Base-by-base conservation (phyloP, 352 stramenopile genomes). In the Pythium dissimile region DNA sequence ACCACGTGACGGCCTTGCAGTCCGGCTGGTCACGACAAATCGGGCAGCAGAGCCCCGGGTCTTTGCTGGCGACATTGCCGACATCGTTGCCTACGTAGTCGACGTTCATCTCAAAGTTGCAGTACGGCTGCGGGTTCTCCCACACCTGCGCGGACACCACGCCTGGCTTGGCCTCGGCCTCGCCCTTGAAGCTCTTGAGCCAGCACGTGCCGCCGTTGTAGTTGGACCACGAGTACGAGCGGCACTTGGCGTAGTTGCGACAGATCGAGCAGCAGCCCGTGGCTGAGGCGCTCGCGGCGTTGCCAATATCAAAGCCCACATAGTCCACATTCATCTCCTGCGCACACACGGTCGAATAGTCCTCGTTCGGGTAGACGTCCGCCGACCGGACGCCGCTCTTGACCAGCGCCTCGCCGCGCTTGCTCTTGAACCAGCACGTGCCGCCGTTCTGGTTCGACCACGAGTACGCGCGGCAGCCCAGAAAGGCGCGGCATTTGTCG, bases 401-500 rank as follows among this genome's bases (percentile, higher is more conserved):
- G 18, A 87, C n/a, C n/a, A n/a, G n/a, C n/a, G n/a, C n/a, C n/a
- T n/a, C n/a, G n/a, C n/a, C n/a, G n/a, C n/a, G n/a, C n/a, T n/a
- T n/a, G n/a, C n/a, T n/a, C 39, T 69, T 69, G 42, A 69, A 27
- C 26, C 42, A 65, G 50, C 54, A 63, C 12, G 41, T 85, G 23
- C 77, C 77, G 13, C 68, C 64, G 45, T 67, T 79, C 38, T 72
- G 67, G 44, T 77, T 64, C 10, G 59, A 72, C 77, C 77, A 87
- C n/a, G 75, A 69, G 52, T 77, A 88, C 1, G 58, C 68, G 26
- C 69, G 70, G 54, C 77, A 88, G 5, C 55, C 55, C 5, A 18
- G 10, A 15, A 24, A 44, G 15, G 32, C 47, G 9, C 41, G 32
- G 45, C 63, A 71, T 16, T 64, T 46, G 18, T 21, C 32, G 32